These are phyloP conservation scores for Phytophthora sojae DNA, from an alignment of 352 stramenopile species.

Conservation along the genomic window DNA sequence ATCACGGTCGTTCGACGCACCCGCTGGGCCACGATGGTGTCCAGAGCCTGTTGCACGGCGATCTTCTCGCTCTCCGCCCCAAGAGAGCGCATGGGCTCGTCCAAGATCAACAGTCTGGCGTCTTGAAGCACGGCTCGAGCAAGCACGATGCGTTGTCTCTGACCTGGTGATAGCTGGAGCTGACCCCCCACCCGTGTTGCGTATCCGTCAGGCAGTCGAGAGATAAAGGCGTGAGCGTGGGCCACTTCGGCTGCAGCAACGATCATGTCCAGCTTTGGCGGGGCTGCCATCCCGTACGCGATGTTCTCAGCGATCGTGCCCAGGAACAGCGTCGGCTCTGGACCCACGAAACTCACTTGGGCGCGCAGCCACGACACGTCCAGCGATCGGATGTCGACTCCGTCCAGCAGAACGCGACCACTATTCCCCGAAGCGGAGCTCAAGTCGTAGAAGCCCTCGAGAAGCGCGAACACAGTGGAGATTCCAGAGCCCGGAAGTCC, in stretches of 20 bases:
- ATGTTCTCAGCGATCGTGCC: slow-evolving; percentile 80
- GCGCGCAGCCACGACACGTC: slow-evolving; percentile 65
- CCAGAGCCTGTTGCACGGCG: slow-evolving; percentile 63
- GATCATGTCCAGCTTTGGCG: slow-evolving; percentile 73
- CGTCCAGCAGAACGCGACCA: slow-evolving; percentile 78
- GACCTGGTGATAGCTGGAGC: slow-evolving; percentile 69
- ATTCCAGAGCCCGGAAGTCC: slow-evolving; percentile 51
- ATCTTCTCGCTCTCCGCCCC: slow-evolving; percentile 75
- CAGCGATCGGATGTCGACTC: slow-evolving; percentile 73
- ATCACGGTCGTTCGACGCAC: slow-evolving; percentile 52
- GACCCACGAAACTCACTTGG: slow-evolving; percentile 67
- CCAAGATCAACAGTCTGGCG: slow-evolving; percentile 88
- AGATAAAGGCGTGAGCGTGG: slow-evolving; percentile 95
- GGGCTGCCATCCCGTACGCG: slow-evolving; percentile 54
- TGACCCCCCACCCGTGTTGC: slow-evolving; percentile 94
- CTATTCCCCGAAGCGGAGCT: slow-evolving; percentile 18
- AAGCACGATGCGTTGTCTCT: slow-evolving; percentile 91
- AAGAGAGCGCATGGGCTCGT: slow-evolving; percentile 86
- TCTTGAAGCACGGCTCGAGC: slow-evolving; percentile 92
- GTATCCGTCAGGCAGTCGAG: slow-evolving; percentile 89
- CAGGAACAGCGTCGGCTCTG: slow-evolving; percentile 64
- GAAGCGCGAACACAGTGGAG: slow-evolving; percentile 58
- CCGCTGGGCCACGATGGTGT: slow-evolving; percentile 47
- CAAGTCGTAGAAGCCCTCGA: slow-evolving; percentile 83
- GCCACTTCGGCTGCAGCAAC: slow-evolving; percentile 89